Conservation (phyloP, 495 filamentous ascomycete species). For the Parachaetomium inaequale region DNA sequence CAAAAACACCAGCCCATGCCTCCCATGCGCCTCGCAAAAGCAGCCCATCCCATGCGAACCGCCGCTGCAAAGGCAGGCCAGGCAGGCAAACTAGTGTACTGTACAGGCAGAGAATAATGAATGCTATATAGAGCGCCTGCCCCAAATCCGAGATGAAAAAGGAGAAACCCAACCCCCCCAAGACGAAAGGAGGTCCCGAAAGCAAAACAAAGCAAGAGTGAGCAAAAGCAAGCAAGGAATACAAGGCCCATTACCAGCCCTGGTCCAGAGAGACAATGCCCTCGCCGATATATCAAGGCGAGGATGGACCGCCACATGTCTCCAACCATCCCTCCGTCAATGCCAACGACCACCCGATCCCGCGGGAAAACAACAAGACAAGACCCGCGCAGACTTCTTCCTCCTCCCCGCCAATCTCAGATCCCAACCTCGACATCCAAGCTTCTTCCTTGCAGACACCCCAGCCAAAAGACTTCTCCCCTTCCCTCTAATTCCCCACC, state of each 20-base stretch:
- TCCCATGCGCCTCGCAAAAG: neutral
- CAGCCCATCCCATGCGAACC: neutral
- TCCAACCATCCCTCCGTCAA: neutral
- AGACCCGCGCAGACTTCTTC: neutral
- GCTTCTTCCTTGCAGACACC: neutral
- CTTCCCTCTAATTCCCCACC: constrained; percentile 4
- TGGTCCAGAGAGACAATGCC: neutral
- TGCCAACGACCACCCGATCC: neutral
- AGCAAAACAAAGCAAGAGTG: neutral
- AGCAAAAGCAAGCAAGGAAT: neutral
- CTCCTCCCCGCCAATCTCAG: neutral
- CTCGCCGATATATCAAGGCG: neutral
- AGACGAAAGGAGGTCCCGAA: no score
- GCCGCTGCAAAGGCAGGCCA: neutral
- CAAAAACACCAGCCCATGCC: neutral
- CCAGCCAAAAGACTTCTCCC: neutral
- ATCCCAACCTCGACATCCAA: neutral
- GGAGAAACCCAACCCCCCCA: neutral
- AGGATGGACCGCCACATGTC: neutral
- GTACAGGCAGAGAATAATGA: neutral
- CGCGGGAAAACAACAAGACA: neutral
- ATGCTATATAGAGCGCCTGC: neutral
- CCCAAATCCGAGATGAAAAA: neutral
- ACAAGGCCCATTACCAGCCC: neutral
- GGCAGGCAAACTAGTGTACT: neutral